Evolutionary conservation across 768 basidiomycete genomes (phyloP), one percentile per base, ranked within the genome.

Genomic region (Tulasnella sp.): DNA sequence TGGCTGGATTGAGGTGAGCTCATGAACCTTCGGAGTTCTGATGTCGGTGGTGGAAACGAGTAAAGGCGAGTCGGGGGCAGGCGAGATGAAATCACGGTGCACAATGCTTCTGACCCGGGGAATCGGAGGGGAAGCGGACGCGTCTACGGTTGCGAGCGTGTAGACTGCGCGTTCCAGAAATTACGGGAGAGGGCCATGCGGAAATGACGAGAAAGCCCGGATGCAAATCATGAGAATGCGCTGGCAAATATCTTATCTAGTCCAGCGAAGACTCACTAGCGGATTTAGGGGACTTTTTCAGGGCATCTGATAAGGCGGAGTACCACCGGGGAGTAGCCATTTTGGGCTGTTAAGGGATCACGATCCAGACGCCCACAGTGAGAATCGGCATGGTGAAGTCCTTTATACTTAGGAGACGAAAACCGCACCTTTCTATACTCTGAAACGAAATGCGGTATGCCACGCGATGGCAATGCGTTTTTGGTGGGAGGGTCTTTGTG

Each of bases 21-120:
- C 90, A 0, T 82, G 68, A 40, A 88, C 86, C 79, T 95, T 95
- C 29, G 89, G 89, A 1, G 89, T 86, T 34, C 93, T 91, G 67
- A 90, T 81, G 83, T 94, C 93, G 68, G 93, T 93, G 15, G 90
- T 88, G 69, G 86, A 84, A 64, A 93, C 79, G 78, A 95, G 81
- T 6, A 94, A 84, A 0, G 92, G 91, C 29, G 81, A 79, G 7
- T 83, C 81, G 1, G 86, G 83, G 11, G 85, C 81, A 0, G 67
- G 73, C 31, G 39, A 31, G 52, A 93, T 78, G 81, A 92, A 89
- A 0, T 80, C 83, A 49, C 92, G 88, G 77, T 91, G 88, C 73
- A 91, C 83, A 77, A 86, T 86, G 4, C 90, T 87, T 79, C 93
- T 91, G 54, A 90, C 91, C 75, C 86, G 89, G 0, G 91, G 90